Evolutionary conservation across 495 filamentous ascomycete genomes (phyloP), one percentile per base, ranked within the genome.

Genomic region (Neurospora sp.): DNA sequence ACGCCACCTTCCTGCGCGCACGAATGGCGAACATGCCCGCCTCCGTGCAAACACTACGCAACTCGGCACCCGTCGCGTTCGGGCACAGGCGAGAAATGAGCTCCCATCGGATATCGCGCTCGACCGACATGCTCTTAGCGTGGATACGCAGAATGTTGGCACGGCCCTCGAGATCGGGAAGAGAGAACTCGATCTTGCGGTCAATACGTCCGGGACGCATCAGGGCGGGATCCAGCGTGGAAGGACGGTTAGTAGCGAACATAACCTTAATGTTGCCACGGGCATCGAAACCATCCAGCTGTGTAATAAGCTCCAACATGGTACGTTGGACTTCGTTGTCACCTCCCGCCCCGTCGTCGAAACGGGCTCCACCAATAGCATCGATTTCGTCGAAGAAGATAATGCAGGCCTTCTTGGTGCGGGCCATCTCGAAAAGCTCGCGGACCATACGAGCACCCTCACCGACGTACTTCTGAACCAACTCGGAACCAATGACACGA

Each of bases 361-460:
- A 98, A 77, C 96, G 93, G n/a, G 96, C 96, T 75, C 96, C 96
- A 79, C 96, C 96, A 74, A 99, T 92, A 39, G 96, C 96, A 83
- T 99, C 96, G 77, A 99, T 96, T 85, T 99, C 96, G 85, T 99
- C 96, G 82, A 99, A 99, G 91, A 99, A 99, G 84, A 99, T 99
- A 80, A 99, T 99, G 84, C 96, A 99, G 18, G 96, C 96, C 83
- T 99, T 99, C 90, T 99, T 99, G 60, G 96, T 99, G 70, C 96
- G 93, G 20, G 96, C 96, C 96, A 99, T 99, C 84, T 99, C 96
- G 84, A 99, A 99, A 3, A 99, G 88, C 85, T 99, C 96, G 76
- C 96, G 91, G 16, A 99, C 96, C 96, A 99, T 99, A 73, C 96
- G 88, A 4, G 96, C 96, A 79, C 96, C 96, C 81, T 99, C 96